Evolutionary conservation across 176 grass and related monocot genomes (phyloP).

Genomic region (Cenchrus fungigraminus): DNA sequence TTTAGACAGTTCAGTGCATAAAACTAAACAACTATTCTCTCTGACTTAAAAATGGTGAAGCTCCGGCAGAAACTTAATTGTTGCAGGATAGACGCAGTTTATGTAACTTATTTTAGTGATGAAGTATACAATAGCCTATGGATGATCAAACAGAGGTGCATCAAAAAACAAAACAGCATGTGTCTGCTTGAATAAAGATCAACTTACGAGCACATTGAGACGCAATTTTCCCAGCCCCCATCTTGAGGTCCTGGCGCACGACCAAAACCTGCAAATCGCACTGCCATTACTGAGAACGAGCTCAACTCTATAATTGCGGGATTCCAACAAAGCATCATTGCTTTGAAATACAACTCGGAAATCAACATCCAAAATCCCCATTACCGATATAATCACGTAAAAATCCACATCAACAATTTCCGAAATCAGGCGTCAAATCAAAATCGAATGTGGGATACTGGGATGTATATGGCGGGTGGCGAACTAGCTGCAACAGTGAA

Average conservation of each 20-base stretch:
- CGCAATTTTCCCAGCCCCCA: constrained; percentile 91
- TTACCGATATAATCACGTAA: neutral
- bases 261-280: constrained; percentile 71
- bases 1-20: neutral
- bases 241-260: constrained; percentile 90
- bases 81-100: neutral
- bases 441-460: neutral
- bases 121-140: neutral
- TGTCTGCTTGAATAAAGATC: neutral
- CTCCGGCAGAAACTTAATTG: neutral
- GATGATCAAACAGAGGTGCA: neutral
- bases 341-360: neutral
- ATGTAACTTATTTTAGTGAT: neutral
- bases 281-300: neutral
- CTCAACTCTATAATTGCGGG: neutral
- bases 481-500: neutral
- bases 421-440: neutral
- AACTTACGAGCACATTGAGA: constrained; percentile 91
- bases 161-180: neutral
- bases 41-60: neutral
- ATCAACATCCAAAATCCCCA: neutral
- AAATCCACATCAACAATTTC: neutral
- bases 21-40: neutral
- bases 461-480: neutral
- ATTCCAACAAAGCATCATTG: neutral